Percentiles rank a stretch among this genome's conserved stretches.
phyloP scores from a whole-genome alignment of 257 asterid genomes.

The Penstemon newberryi region DNA sequence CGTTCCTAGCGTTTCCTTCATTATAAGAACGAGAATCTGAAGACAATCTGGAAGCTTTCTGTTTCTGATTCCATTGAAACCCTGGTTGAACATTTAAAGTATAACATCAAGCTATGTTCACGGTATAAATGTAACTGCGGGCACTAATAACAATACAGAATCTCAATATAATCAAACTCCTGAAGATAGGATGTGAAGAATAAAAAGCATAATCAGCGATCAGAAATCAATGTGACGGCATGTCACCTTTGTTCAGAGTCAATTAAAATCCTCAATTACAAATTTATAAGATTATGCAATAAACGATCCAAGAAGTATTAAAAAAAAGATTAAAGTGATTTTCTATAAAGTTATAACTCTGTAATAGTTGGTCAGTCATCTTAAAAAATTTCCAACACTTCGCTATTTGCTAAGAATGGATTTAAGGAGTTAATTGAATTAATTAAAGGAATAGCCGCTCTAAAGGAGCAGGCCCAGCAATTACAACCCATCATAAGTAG shows the following conservation, averaged over 20 bases:
- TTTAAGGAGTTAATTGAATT: not conserved
- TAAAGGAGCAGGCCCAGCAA: conserved; percentile 44
- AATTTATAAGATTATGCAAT: conserved; percentile 1
- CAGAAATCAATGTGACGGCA: not conserved
- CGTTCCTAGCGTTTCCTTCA: conserved; percentile 50
- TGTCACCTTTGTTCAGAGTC: not conserved
- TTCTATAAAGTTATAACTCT: not conserved
- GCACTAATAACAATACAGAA: conserved; percentile 9
- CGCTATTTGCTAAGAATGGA: too few species aligned
- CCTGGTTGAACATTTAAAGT: conserved; percentile 50
- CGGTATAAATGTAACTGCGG: conserved; percentile 8
- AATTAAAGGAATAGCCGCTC: conserved; percentile 1
- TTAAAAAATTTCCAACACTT: conserved; percentile 30
- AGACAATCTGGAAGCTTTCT: conserved; percentile 46
- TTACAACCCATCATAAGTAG: conserved; percentile 39
- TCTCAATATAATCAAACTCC: not conserved
- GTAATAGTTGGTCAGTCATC: conserved; percentile 3
- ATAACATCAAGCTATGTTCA: conserved; percentile 19
- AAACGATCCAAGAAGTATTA: conserved; percentile 7
- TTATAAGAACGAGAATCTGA: conserved; percentile 47
- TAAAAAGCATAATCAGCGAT: not conserved
- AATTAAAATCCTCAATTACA: not conserved
- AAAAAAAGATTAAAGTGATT: not conserved
- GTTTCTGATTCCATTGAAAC: conserved; percentile 42
- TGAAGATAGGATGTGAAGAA: too few species aligned